Evolutionary conservation across 257 asterid genomes (phyloP).

Genomic region (Solanum boliviense): DNA sequence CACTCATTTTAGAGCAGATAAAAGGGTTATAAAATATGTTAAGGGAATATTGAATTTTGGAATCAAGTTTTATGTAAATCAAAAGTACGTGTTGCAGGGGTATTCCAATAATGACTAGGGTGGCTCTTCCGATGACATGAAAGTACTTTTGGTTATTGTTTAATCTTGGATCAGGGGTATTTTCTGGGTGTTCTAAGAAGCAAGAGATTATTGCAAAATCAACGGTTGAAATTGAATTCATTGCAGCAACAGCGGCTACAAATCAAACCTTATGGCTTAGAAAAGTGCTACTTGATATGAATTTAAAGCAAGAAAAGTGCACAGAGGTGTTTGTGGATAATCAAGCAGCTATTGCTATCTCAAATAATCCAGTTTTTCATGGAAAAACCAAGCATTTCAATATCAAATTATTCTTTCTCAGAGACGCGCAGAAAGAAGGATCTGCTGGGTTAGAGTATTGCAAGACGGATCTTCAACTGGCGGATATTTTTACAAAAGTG

Average conservation of each 20-base stretch:
- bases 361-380: background rate
- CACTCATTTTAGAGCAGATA: background rate
- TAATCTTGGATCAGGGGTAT: background rate
- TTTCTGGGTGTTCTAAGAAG: background rate
- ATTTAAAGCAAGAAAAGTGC: background rate
- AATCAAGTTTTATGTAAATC: background rate
- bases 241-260: background rate
- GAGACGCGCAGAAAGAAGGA: background rate
- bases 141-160: background rate
- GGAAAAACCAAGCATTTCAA: background rate
- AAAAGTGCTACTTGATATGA: background rate
- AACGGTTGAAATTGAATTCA: background rate
- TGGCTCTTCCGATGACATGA: background rate
- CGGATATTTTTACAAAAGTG: background rate
- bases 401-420: background rate
- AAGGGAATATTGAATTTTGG: background rate
- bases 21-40: background rate
- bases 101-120: background rate
- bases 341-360: background rate
- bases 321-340: background rate
- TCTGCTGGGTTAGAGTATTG: background rate
- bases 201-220: background rate
- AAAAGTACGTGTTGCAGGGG: background rate
- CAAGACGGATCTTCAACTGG: background rate
- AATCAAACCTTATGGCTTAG: background rate